phyloP scores from a whole-genome alignment of 2,329 filamentous ascomycete genomes.

The Aspergillus sp. region DNA sequence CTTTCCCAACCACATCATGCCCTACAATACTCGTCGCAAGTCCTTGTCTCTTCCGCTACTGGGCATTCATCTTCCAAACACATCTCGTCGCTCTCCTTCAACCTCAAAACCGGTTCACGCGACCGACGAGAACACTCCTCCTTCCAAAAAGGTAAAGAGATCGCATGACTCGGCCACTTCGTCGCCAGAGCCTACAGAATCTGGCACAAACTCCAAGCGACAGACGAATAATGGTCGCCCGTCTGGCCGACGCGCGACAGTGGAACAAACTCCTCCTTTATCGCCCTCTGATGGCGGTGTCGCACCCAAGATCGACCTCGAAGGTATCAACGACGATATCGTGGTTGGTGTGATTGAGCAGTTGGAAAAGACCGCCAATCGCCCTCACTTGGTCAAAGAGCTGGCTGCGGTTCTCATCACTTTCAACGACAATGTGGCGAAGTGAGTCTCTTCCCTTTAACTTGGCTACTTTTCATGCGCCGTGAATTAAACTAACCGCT shows the following conservation, averaged over 20 bases:
- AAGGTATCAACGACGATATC: constrained; percentile 90
- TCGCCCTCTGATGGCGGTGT: constrained; percentile 60
- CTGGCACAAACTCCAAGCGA: constrained; percentile 31
- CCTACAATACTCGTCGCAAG: constrained; percentile 96
- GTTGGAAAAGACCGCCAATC: constrained; percentile 84
- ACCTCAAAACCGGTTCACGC: constrained; percentile 64
- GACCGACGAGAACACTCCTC: constrained; percentile 51
- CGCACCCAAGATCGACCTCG: constrained; percentile 67
- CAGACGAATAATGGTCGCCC: constrained; percentile 22
- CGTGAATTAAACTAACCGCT: constrained; percentile 17
- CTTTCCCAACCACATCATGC: constrained; percentile 57
- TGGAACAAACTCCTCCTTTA: constrained; percentile 76
- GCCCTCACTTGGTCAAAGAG: constrained; percentile 93
- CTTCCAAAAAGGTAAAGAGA: constrained; percentile 73
- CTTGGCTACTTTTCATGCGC: constrained; percentile 2
- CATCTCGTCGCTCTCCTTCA: constrained; percentile 59
- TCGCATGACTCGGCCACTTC: constrained; percentile 60
- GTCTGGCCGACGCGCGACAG: constrained; percentile 47
- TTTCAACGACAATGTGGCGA: constrained; percentile 79
- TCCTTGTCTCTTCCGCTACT: constrained; percentile 89
- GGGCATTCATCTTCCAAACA: constrained; percentile 77
- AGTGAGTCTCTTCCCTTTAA: constrained; percentile 61
- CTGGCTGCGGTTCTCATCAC: constrained; percentile 76
- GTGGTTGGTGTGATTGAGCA: constrained; percentile 87
- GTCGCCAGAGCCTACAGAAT: constrained; percentile 38